Conservation (phyloP, 305 asterid species). For the Ruellia speciosa region DNA sequence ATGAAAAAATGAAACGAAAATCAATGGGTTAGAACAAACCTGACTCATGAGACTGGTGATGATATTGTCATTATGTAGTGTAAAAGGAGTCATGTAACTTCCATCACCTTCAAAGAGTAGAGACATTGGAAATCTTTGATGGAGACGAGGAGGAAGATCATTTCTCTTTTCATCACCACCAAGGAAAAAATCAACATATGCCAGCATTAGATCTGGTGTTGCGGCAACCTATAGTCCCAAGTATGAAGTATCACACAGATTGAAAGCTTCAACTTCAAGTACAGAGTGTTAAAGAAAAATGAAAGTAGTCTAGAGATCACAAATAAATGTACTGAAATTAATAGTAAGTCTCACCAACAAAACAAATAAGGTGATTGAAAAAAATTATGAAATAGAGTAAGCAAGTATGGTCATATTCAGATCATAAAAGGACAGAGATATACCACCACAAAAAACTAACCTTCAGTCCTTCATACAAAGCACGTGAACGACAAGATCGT, state of each 20-base stretch:
- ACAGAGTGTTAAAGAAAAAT: not conserved
- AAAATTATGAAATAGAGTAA: no score
- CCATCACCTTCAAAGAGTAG: constrained; percentile 94
- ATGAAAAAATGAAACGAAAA: not conserved
- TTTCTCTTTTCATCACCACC: constrained; percentile 97
- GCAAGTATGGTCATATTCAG: no score
- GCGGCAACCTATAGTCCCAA: constrained; percentile 72
- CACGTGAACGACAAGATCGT: constrained; percentile 99
- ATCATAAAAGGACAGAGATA: constrained; percentile 1
- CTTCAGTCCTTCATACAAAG: constrained; percentile 96
- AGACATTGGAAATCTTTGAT: constrained; percentile 80
- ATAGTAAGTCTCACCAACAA: no score
- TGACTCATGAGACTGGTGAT: constrained; percentile 95
- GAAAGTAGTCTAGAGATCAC: not conserved
- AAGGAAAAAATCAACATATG: constrained; percentile 82
- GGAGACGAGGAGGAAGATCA: constrained; percentile 85
- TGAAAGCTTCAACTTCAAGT: constrained; percentile 10
- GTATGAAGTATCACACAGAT: constrained; percentile 19
- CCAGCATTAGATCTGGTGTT: constrained; percentile 92
- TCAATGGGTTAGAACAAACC: constrained; percentile 38
- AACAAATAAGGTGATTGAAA: no score
- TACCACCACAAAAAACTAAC: constrained; percentile 26
- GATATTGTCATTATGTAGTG: constrained; percentile 76
- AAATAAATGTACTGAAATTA: no score
- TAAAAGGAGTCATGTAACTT: constrained; percentile 87